Conservation (phyloP, 1,139 yeast genomes). For the Geotrichum klebahnii region DNA sequence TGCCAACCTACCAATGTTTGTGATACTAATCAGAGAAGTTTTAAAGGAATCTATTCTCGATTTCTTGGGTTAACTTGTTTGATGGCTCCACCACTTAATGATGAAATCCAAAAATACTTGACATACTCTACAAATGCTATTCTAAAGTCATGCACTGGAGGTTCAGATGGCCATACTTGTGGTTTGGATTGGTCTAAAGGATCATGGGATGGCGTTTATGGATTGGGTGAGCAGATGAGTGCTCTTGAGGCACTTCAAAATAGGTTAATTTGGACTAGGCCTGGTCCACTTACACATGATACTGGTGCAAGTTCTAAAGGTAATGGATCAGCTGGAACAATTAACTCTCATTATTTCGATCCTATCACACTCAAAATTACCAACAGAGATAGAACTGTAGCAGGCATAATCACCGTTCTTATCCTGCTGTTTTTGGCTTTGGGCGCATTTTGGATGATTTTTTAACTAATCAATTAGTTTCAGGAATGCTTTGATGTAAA, state of each 20-base stretch:
- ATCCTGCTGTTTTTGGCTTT: constrained; percentile 62
- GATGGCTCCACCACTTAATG: constrained; percentile 17
- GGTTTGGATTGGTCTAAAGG: constrained; percentile 71
- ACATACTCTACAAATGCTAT: constrained; percentile 71
- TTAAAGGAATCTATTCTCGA: constrained; percentile 76
- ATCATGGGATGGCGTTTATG: constrained; percentile 77
- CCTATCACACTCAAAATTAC: constrained; percentile 7
- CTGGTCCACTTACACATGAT: constrained; percentile 43
- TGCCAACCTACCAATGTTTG: constrained; percentile 64
- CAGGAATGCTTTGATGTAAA: neutral
- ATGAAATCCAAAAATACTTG: constrained; percentile 49
- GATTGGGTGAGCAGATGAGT: constrained; percentile 92
- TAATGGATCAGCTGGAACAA: constrained; percentile 35
- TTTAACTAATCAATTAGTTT: constrained; percentile 1
- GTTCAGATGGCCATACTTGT: constrained; percentile 84
- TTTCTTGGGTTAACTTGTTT: constrained; percentile 55
- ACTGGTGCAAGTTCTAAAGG: constrained; percentile 49
- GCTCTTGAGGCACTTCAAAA: constrained; percentile 76
- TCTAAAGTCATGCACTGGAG: constrained; percentile 79
- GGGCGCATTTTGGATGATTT: constrained; percentile 67
- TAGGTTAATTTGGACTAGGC: constrained; percentile 40
- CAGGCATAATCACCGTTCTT: constrained; percentile 74
- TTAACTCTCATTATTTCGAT: constrained; percentile 22
- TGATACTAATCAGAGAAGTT: constrained; percentile 85
- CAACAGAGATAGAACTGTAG: constrained; percentile 76